Conservation (phyloP, 2,329 filamentous ascomycete species). For the Colletotrichum simmondsii region DNA sequence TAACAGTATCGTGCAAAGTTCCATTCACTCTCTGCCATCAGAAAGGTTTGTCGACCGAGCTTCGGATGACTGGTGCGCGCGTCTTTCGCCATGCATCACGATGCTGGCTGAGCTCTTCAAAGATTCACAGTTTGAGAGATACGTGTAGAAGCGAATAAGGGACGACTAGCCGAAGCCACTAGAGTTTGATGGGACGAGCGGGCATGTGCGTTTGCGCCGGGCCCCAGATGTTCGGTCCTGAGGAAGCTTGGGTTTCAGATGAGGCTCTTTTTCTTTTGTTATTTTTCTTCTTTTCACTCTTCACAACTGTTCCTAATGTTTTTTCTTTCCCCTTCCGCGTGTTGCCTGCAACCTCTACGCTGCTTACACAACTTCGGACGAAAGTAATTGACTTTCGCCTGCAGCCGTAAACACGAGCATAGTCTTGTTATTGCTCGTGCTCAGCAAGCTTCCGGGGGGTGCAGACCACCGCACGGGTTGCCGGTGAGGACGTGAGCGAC, state of each 20-base stretch:
- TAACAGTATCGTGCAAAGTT: not conserved
- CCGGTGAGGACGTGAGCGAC: not conserved
- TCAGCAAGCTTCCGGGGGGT: constrained; percentile 14
- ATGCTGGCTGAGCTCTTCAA: not conserved
- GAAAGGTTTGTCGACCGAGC: not conserved
- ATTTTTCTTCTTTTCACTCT: not conserved
- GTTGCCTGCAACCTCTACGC: not conserved
- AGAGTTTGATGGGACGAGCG: constrained; percentile 5
- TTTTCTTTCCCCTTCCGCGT: not conserved
- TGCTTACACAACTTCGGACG: not conserved
- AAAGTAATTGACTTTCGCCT: constrained; percentile 26
- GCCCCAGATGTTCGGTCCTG: constrained; percentile 17
- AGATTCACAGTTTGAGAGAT: not conserved
- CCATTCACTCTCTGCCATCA: not conserved
- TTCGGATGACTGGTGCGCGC: not conserved
- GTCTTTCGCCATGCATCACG: not conserved
- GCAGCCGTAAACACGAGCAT: not conserved
- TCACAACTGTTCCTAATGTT: too few species aligned
- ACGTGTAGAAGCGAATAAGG: not conserved
- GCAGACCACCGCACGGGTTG: not conserved
- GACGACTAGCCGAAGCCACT: constrained; percentile 2
- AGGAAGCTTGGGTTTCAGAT: constrained; percentile 11
- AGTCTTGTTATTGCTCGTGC: not conserved
- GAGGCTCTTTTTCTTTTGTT: constrained; percentile 1
- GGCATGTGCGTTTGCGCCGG: constrained; percentile 5